A percentile compares a stretch with the other conserved stretches of the same genome.
These are phyloP conservation scores for Penicillium paradoxum DNA, from an alignment of 495 filamentous ascomycete genomes.

Conservation along the genomic window DNA sequence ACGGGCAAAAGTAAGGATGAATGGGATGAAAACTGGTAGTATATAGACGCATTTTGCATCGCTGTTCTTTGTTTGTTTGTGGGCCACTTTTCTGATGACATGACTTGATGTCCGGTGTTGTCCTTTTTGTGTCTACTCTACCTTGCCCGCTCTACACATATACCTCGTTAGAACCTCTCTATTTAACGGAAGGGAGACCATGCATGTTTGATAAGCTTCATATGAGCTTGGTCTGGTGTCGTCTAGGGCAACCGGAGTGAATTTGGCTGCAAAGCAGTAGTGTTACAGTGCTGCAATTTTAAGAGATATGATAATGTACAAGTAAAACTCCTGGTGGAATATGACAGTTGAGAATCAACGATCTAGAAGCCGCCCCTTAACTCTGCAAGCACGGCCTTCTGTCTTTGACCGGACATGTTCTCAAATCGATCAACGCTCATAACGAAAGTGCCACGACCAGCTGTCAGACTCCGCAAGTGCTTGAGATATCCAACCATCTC, in stretches of 20 bases:
- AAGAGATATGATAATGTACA: slow-evolving; percentile 3
- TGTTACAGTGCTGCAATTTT: slow-evolving; percentile 8
- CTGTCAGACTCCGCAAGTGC: slow-evolving; percentile 81
- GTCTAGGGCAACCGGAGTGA: not conserved
- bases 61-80: slow-evolving; percentile 4
- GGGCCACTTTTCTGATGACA: slow-evolving; percentile 3
- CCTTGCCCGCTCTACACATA: slow-evolving; percentile 8
- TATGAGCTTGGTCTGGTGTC: not conserved
- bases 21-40: slow-evolving; percentile 65
- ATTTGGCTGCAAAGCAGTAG: not conserved
- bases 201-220: not conserved
- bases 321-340: not conserved
- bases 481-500: slow-evolving; percentile 97
- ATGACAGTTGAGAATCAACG: not conserved
- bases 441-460: slow-evolving; percentile 84
- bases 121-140: slow-evolving; percentile 1
- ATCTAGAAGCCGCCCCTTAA: slow-evolving; percentile 37
- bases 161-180: slow-evolving; percentile 12
- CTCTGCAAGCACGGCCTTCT: slow-evolving; percentile 52
- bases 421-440: slow-evolving; percentile 92
- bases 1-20: slow-evolving; percentile 48
- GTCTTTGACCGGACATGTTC: slow-evolving; percentile 63
- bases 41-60: slow-evolving; percentile 2
- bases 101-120: slow-evolving; percentile 8
- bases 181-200: not conserved